Base-by-base conservation (phyloP, 75 land plant species). In the Pinus tabuliformis region DNA sequence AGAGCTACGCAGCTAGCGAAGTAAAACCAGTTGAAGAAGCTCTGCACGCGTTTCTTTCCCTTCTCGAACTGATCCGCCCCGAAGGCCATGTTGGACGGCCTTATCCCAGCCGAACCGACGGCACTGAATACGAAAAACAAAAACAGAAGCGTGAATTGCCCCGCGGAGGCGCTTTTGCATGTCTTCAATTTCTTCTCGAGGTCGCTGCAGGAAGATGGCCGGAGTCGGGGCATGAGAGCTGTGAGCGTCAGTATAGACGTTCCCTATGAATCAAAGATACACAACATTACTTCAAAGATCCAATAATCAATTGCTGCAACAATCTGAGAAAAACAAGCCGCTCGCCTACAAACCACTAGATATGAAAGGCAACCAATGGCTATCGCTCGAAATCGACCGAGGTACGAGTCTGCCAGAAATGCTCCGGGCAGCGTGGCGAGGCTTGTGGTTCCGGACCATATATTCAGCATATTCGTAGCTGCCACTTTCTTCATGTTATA, bases 341-440 rank as follows among this genome's bases (percentile, higher is more conserved):
- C 1, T 26, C 17, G 4, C 3, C 15, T 64, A 64, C 30, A 78
- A 36, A 85, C 89, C 62, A 79, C 20, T 36, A 86, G 45, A 33
- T 87, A 84, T 52, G 85, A 58, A 42, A 77, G 16, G 30, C 85
- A 91, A 20, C 86, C 87, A 33, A 80, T 52, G 7, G 73, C 83
- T 17, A 91, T 76, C 24, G 92, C 86, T 66, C 65, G 62, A 78
- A 71, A 91, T 30, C 89, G 81, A 56, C 93, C 93, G 54, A 89
- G 60, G 72, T 80, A 91, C 37, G 93, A 76, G 61, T 91, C 93
- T 16, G 93, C 91, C 56, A 91, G 37, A 73, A 91, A 89, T 24
- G 86, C 93, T 3, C 93, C 93, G 14, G 90, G 60, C 57, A 91
- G 64, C 5, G 92, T 75, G 0, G 93, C 78, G 37, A 91, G 61